Evolutionary conservation across 1,284 basidiomycete species (phyloP).

Genomic region (Sanguinoderma infundibulare): DNA sequence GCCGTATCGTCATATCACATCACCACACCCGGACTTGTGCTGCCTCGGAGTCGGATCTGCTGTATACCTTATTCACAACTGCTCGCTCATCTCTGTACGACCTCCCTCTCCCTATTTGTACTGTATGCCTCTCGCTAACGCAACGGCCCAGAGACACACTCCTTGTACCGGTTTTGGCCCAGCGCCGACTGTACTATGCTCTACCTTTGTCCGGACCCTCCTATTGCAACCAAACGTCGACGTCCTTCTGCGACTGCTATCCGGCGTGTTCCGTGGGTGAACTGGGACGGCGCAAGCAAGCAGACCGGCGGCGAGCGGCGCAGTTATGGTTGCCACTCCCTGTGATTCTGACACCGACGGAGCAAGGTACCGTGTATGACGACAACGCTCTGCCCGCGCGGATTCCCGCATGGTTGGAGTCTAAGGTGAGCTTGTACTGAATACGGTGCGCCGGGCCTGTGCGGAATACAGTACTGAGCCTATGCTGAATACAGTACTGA

Average conservation of each 20-base stretch:
- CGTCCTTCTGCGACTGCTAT: background rate
- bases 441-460: too few species aligned
- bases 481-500: too few species aligned
- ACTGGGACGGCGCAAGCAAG: background rate
- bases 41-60: slow-evolving; percentile 14
- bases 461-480: too few species aligned
- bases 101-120: slow-evolving; percentile 3
- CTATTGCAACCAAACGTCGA: background rate
- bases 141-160: slow-evolving; percentile 8
- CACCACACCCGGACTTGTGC: slow-evolving; percentile 7
- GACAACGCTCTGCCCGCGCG: background rate
- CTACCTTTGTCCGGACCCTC: background rate
- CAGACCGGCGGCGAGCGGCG: background rate
- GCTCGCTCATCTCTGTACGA: slow-evolving; percentile 15
- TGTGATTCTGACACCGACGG: background rate
- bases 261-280: background rate
- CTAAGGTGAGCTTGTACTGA: background rate
- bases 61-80: slow-evolving; percentile 15
- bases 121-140: slow-evolving; percentile 2
- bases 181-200: background rate
- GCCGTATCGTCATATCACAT: background rate
- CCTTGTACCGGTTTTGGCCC: background rate
- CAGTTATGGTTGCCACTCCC: background rate
- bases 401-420: background rate
- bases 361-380: background rate